A percentile compares a stretch with the other conserved stretches of the same genome.
phyloP scores from a whole-genome alignment of 148 eudicot genomes.

The Rhododendron henanense region DNA sequence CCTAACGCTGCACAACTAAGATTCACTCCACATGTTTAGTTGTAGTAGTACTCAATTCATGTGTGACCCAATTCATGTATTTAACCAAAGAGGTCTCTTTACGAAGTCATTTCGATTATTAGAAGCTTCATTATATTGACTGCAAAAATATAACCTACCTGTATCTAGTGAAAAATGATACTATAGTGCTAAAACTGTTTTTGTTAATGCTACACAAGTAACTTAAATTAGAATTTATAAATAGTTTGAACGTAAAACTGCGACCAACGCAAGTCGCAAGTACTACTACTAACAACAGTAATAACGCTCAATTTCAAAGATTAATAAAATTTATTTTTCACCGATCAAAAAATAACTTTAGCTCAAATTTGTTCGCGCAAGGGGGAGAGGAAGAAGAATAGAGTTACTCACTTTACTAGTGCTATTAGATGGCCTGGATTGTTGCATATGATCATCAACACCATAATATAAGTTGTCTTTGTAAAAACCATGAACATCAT shows the following conservation, averaged over 20 bases:
- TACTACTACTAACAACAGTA: background rate
- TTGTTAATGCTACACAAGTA: background rate
- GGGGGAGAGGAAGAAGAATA: background rate
- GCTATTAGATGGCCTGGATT: slow-evolving; percentile 32
- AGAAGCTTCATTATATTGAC: background rate
- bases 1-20: too few species aligned
- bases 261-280: background rate
- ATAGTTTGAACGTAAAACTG: background rate
- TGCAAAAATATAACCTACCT: background rate
- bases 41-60: background rate
- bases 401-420: slow-evolving; percentile 44
- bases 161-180: background rate
- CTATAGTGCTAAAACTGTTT: background rate
- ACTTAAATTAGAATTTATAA: background rate
- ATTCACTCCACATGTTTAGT: too few species aligned
- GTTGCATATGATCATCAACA: slow-evolving; percentile 48
- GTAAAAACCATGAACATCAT: slow-evolving; percentile 30
- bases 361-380: background rate
- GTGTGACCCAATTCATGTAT: background rate
- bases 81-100: background rate
- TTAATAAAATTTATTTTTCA: too few species aligned
- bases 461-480: slow-evolving; percentile 35
- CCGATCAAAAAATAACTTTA: too few species aligned
- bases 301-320: too few species aligned
- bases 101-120: background rate